Evolutionary conservation across 176 grass and related monocot genomes (phyloP).

Genomic region (Ensete ventricosum): DNA sequence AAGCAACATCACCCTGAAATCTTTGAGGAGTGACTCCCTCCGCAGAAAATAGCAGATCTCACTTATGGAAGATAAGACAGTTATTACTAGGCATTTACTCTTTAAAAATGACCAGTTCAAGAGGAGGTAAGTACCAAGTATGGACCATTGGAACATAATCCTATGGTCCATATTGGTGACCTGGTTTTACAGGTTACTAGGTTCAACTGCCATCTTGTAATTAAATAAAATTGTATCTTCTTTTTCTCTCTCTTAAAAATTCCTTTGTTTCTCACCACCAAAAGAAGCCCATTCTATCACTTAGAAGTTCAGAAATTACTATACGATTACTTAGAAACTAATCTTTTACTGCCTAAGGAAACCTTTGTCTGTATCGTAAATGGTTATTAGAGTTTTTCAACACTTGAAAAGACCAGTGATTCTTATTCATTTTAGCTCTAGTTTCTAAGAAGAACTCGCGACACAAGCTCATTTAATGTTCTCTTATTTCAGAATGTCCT

Average conservation of each 20-base stretch:
- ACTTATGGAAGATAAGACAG: not conserved
- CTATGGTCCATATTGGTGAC: too few relatives aligned
- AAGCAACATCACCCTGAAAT: too few relatives aligned
- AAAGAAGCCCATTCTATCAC: too few relatives aligned
- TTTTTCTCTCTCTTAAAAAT: too few relatives aligned
- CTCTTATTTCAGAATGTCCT: slow-evolving; percentile 69
- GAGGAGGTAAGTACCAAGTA: too few relatives aligned
- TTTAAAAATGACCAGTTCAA: not conserved
- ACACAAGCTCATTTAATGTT: not conserved
- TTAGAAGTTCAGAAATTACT: too few relatives aligned
- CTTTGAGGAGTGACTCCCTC: not conserved
- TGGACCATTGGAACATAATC: too few relatives aligned
- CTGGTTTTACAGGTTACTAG: too few relatives aligned
- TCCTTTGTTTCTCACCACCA: too few relatives aligned
- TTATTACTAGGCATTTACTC: not conserved
- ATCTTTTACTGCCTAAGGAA: not conserved
- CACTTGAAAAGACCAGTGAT: not conserved
- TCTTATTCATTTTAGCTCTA: not conserved
- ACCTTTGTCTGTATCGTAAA: not conserved
- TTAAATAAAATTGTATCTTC: too few relatives aligned
- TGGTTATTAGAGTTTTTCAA: not conserved
- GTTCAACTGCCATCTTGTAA: too few relatives aligned
- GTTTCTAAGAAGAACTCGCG: not conserved
- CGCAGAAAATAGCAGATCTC: not conserved
- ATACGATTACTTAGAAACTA: not conserved